phyloP scores from a whole-genome alignment of 352 stramenopile species.

The Discostella stelligera region DNA sequence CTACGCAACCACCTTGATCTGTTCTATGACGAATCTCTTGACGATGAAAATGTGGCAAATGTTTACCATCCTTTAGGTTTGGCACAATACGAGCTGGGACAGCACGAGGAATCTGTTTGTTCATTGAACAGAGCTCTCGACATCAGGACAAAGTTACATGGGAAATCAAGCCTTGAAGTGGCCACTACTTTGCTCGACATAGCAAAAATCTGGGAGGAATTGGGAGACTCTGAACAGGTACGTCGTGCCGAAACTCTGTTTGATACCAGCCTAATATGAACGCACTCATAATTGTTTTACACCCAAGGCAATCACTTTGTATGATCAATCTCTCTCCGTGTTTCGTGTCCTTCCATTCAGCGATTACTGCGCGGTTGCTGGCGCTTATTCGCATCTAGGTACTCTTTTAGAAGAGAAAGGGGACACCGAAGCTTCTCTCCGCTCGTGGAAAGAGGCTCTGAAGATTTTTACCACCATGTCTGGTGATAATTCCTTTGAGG shows the following conservation, averaged over 20 bases:
- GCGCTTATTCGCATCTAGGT: conserved; percentile 39
- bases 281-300: neutral
- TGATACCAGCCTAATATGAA: too few relatives aligned
- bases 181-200: conserved; percentile 51
- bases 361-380: conserved; percentile 32
- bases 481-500: conserved; percentile 34
- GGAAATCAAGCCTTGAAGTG: conserved; percentile 40
- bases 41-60: conserved; percentile 44
- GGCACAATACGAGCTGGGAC: conserved; percentile 41
- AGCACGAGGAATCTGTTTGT: conserved; percentile 43
- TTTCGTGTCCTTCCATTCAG: conserved; percentile 35
- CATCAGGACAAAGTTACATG: conserved; percentile 49
- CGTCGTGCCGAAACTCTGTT: conserved; percentile 4
- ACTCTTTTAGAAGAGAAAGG: conserved; percentile 43
- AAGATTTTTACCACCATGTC: conserved; percentile 46
- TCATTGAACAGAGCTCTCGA: conserved; percentile 55
- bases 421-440: conserved; percentile 46
- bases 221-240: conserved; percentile 49
- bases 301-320: conserved; percentile 38
- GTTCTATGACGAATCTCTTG: conserved; percentile 29
- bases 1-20: conserved; percentile 33
- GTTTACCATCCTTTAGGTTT: conserved; percentile 45
- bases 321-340: conserved; percentile 54
- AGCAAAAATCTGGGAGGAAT: conserved; percentile 47
- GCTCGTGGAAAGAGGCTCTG: conserved; percentile 47